Percentiles rank a stretch among this genome's conserved stretches.
Evolutionary conservation across 257 asterid genomes (phyloP).

Genomic region (Jacaranda mimosifolia): DNA sequence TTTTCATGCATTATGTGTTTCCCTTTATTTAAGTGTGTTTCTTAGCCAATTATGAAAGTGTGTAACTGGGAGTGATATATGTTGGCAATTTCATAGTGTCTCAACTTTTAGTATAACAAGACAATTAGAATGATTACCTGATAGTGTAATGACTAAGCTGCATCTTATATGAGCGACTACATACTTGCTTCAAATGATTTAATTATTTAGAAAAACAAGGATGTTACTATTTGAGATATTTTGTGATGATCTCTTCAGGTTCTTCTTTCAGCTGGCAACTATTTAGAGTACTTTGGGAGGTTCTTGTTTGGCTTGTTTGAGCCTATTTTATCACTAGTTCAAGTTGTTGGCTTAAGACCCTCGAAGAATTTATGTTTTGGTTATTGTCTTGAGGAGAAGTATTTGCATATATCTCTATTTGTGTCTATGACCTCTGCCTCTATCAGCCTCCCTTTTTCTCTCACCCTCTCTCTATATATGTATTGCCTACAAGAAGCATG

Average conservation of each 20-base stretch:
- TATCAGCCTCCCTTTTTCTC: not conserved
- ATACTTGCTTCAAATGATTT: not conserved
- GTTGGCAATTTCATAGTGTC: not conserved
- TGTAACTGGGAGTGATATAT: slow-evolving; percentile 11
- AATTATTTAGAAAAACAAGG: not conserved
- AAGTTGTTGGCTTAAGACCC: not conserved
- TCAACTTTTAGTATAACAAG: slow-evolving; percentile 14
- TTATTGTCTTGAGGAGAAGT: slow-evolving; percentile 1
- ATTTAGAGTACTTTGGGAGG: not conserved
- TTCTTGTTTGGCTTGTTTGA: no score
- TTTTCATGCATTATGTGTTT: slow-evolving; percentile 20
- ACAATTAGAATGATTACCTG: slow-evolving; percentile 11
- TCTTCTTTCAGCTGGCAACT: slow-evolving; percentile 1
- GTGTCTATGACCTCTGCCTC: not conserved
- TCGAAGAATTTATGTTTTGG: not conserved
- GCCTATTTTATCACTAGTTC: no score
- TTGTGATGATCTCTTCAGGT: not conserved
- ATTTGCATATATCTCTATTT: not conserved
- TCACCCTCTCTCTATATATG: not conserved
- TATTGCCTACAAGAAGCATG: slow-evolving; percentile 6
- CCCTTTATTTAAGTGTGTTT: slow-evolving; percentile 4
- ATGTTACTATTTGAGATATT: not conserved
- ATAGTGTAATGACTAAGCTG: slow-evolving; percentile 11
- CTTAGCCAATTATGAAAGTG: not conserved
- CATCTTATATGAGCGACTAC: slow-evolving; percentile 16